Base-by-base conservation (phyloP, 495 filamentous ascomycete genomes). In the Tuber calosporum region DNA sequence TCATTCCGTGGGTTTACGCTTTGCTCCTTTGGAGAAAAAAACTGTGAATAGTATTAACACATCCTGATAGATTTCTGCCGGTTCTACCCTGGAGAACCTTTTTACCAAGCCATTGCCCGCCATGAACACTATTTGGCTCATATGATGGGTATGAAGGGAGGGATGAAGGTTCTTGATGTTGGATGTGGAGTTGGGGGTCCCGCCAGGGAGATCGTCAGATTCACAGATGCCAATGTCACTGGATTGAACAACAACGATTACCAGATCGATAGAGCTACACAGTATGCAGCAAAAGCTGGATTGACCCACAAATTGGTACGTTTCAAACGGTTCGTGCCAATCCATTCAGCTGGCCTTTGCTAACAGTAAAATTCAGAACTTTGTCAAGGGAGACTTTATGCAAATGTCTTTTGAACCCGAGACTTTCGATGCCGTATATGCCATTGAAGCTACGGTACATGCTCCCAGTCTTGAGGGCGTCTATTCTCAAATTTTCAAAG, bases 191-290 rank as follows among this genome's bases (percentile, higher is more conserved):
- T 99, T 70, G 95, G 95, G 78, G 96, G 95, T 68, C 95, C 95
- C n/a, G 95, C 96, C 36, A 88, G 95, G 73, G 95, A 99, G 85
- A 98, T 99, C 77, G 91, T 91, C 82, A 94, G 96, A 83, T 99
- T 99, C 86, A 89, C 93, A 66, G 94, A 91, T 77, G 90, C 87
- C 81, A 93, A 97, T 80, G 88, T 97, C 74, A 90, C 92, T 37
- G 95, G 95, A 53, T 84, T 99, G 82, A 99, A 99, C 89, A 99
- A 98, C 89, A 99, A 98, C 85, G 94, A 97, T 85, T 98, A 98
- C 87, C 95, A 99, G 85, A 98, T 99, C 82, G 88, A 97, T 83
- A 92, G 95, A 69, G 96, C 95, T 9, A 94, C 90, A 36, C 87
- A 87, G 66, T 97, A 98, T 82, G 92, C 93, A 22, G 83, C 87